Evolutionary conservation across 495 filamentous ascomycete genomes (phyloP).

Genomic region (Clohesyomyces aquaticus): DNA sequence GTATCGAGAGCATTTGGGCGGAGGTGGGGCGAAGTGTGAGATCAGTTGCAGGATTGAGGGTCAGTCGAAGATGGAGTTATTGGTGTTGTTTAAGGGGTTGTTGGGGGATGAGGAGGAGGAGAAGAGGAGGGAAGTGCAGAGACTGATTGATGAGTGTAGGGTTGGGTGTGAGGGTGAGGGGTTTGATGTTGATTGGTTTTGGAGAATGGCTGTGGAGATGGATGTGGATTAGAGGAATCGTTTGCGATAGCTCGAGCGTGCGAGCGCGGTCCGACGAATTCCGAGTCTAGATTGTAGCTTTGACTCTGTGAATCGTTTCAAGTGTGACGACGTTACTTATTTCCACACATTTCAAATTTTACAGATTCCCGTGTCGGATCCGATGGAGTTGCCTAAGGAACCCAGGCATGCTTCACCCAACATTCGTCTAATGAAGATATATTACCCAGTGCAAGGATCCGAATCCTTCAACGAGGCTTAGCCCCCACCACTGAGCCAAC

Average conservation of each 20-base stretch:
- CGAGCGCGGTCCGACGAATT: no score
- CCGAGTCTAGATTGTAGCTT: no score
- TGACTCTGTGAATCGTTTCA: no score
- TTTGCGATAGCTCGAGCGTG: background rate
- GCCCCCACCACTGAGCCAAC: no score
- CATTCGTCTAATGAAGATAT: background rate
- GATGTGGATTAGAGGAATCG: background rate
- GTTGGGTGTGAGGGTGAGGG: background rate
- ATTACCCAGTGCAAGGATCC: background rate
- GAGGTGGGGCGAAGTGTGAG: background rate
- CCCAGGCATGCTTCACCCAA: no score
- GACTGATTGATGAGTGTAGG: background rate
- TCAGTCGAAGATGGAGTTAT: background rate
- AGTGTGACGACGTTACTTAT: no score
- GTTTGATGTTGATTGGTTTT: slow-evolving; percentile 1
- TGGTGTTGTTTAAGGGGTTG: background rate
- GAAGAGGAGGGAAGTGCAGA: background rate
- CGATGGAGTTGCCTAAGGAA: no score
- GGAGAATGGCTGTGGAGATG: background rate
- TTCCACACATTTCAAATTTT: no score
- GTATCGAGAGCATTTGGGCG: background rate
- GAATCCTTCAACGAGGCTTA: background rate
- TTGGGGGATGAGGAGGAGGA: background rate
- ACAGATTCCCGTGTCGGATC: no score
- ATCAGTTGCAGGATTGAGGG: background rate